Evolutionary conservation across 2,329 filamentous ascomycete genomes (phyloP), one percentile per base, ranked within the genome.

Genomic region (Phyllosticta citribraziliensis): DNA sequence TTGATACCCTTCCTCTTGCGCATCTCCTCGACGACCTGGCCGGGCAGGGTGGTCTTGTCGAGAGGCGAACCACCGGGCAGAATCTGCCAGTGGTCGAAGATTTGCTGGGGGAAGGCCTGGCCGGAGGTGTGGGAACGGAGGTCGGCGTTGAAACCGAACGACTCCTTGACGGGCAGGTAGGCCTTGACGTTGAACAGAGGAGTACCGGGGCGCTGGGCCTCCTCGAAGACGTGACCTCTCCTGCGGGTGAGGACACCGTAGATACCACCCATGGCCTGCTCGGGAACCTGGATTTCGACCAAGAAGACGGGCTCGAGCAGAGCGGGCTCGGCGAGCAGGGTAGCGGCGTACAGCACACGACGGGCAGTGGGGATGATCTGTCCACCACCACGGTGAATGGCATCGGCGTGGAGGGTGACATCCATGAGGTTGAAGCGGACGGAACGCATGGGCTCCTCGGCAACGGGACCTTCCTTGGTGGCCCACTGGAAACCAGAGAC

Each of bases 401-500:
- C 92, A 88, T 99, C 94, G 74, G 94, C 91, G 85, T 99, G 94
- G 66, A 99, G 91, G 72, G 94, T 99, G 71, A 99, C 94, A 89
- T 99, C 94, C 76, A 97, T 87, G 78, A 99, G 88, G 88, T 99
- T 99, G 86, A 96, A 99, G 82, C 94, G 91, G 79, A 95, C 80
- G 69, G 88, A 88, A 77, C 94, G 90, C 91, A 99, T 93, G 72
- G 94, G 94, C 87, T 99, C 94, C 82, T 99, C 94, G 71, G 89
- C 92, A 75, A 99, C 81, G 73, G 94, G 94, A 83, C 94, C 94
- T 85, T 99, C 94, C 76, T 93, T 88, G 72, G 90, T 91, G 69
- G 94, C 94, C 94, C 94, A 99, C 82, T 99, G 94, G 91, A 99
- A 99, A 87, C 94, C 94, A 70, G 94, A 97, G 75, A 97, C 92